phyloP scores from a whole-genome alignment of 2,329 filamentous ascomycete genomes.

The Graphilbum sp. region DNA sequence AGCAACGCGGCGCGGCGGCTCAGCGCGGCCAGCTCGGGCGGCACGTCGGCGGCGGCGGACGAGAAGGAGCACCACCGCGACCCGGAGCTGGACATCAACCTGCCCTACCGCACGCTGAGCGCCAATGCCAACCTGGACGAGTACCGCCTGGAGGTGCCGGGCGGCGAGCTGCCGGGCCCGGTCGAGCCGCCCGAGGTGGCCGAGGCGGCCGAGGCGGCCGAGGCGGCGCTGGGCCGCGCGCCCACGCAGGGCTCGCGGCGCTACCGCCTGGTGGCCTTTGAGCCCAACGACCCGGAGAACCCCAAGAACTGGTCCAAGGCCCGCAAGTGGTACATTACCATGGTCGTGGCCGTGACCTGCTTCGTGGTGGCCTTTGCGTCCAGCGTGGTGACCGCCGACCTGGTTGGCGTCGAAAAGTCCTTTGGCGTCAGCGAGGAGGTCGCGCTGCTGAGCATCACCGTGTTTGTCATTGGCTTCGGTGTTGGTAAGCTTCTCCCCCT shows the following conservation, averaged over 20 bases:
- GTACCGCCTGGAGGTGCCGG: slow-evolving; percentile 38
- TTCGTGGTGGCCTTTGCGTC: slow-evolving; percentile 59
- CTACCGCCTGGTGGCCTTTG: slow-evolving; percentile 47
- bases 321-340: slow-evolving; percentile 71
- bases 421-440: slow-evolving; percentile 60
- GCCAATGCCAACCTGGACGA: slow-evolving; percentile 36
- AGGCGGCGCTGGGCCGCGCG: slow-evolving; percentile 3
- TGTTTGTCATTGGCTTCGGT: slow-evolving; percentile 73
- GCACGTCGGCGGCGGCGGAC: background rate
- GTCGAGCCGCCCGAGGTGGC: slow-evolving; percentile 27
- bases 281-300: slow-evolving; percentile 54
- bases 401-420: slow-evolving; percentile 43
- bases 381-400: slow-evolving; percentile 62
- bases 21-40: background rate
- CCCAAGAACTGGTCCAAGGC: slow-evolving; percentile 73
- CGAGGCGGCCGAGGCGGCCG: slow-evolving; percentile 31
- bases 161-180: slow-evolving; percentile 32
- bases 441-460: slow-evolving; percentile 50
- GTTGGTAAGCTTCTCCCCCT: slow-evolving; percentile 27
- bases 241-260: slow-evolving; percentile 11
- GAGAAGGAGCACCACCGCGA: slow-evolving; percentile 13
- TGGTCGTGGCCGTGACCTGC: slow-evolving; percentile 64
- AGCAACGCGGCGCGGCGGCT: slow-evolving; percentile 1
- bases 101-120: slow-evolving; percentile 40
- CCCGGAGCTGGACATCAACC: slow-evolving; percentile 21